Evolutionary conservation across 352 stramenopile genomes (phyloP), one percentile per base, ranked within the genome.

Genomic region (Globisporangium canariense): DNA sequence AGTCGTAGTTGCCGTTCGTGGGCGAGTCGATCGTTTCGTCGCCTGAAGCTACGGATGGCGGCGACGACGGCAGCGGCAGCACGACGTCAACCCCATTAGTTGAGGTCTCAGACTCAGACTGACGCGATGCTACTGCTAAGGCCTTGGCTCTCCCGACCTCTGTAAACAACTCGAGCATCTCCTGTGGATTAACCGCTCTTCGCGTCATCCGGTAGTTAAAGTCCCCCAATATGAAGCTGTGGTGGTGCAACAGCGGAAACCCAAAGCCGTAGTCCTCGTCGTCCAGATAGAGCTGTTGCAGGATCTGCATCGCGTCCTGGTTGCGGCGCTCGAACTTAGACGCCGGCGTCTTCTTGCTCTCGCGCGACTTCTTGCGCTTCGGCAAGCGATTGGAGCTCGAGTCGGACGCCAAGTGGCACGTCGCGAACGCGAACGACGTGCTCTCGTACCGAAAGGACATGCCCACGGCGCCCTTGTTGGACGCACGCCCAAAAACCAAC

Each of bases 171-270:
- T 86, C 69, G 1, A 93, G 65, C 75, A 93, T 89, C 43, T 90
- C 71, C 9, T 60, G 67, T 4, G 81, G 83, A 4, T 71, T 83
- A 13, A 68, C 71, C 0, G 60, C 59, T 59, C 82, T 74, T 3
- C 81, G 64, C 18, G 69, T 76, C 75, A 96, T 84, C 16, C 90
- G 85, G 65, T 96, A 97, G 68, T 97, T 97, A 18, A 97, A 77
- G 70, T 97, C 90, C 5, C 90, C 90, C 4, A 97, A 74, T 30
- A 97, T 83, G 57, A 97, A 93, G 54, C 82, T 93, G 73, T 96
- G 85, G 58, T 96, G 86, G 56, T 94, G 82, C 28, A 94, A 67
- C 41, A 91, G 62, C 18, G 86, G 76, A 43, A 94, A 89, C 2
- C 90, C 88, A 67, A 96, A 93, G n/a, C 83, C 82, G 36, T 90